phyloP scores from a whole-genome alignment of 495 filamentous ascomycete species.

The Aspergillus ellipticus region DNA sequence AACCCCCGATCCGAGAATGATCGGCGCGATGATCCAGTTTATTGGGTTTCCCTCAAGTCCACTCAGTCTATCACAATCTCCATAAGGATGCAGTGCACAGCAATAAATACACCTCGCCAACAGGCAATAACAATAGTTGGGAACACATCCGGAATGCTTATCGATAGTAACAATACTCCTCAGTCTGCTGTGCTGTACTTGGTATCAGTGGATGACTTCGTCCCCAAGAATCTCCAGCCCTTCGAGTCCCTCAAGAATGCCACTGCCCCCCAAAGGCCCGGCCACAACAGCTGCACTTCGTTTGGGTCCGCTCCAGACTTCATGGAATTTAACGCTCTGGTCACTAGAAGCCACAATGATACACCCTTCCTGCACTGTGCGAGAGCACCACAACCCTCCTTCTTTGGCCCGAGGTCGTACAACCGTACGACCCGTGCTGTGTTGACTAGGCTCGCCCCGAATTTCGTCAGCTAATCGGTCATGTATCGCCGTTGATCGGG shows the following conservation, averaged over 20 bases:
- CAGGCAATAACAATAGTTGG: background rate
- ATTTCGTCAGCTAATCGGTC: background rate
- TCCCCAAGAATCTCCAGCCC: slow-evolving; percentile 74
- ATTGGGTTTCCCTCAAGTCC: background rate
- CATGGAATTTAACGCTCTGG: slow-evolving; percentile 92
- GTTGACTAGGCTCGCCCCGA: background rate
- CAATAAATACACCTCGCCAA: background rate
- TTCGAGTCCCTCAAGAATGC: slow-evolving; percentile 81
- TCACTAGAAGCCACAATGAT: slow-evolving; percentile 94
- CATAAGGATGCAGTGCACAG: background rate
- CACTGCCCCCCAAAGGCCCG: slow-evolving; percentile 78
- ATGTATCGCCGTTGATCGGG: background rate
- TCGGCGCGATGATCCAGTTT: background rate
- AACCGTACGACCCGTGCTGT: slow-evolving; percentile 4
- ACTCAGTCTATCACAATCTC: background rate
- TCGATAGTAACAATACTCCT: slow-evolving; percentile 5
- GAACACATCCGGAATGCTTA: background rate
- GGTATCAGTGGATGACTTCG: slow-evolving; percentile 39
- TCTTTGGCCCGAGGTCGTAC: slow-evolving; percentile 42
- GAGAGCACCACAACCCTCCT: slow-evolving; percentile 49
- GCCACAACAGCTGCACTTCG: slow-evolving; percentile 52
- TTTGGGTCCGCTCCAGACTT: slow-evolving; percentile 74
- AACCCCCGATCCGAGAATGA: background rate
- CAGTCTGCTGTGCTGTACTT: background rate
- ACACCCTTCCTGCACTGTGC: slow-evolving; percentile 79